Conservation (phyloP, 2,329 filamentous ascomycete species). For the Elsinoe ampelina region DNA sequence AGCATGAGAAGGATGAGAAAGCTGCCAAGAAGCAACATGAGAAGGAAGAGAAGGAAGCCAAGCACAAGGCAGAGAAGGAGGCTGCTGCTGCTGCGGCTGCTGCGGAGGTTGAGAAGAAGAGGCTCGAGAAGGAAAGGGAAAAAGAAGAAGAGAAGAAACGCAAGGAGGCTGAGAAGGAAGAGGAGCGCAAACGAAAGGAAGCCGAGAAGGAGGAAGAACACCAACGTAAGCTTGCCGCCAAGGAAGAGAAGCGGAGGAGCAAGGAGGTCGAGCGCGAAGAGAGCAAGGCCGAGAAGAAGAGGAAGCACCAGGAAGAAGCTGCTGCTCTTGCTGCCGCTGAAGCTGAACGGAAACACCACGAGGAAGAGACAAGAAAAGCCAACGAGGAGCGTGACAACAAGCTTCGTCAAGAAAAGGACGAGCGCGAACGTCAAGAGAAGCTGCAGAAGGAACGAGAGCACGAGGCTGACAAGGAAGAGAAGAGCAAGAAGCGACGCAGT, state of each 20-base stretch:
- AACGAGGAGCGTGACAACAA: constrained; percentile 13
- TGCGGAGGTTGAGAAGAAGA: constrained; percentile 15
- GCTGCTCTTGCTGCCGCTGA: constrained; percentile 26
- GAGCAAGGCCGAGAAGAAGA: constrained; percentile 31
- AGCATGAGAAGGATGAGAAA: constrained; percentile 28
- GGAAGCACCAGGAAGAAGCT: constrained; percentile 40
- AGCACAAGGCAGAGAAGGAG: constrained; percentile 12
- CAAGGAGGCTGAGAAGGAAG: constrained; percentile 25
- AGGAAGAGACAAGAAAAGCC: constrained; percentile 25
- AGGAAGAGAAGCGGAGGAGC: constrained; percentile 40
- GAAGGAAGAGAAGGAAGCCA: constrained; percentile 16
- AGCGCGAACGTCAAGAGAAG: constrained; percentile 6
- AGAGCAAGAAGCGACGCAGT: constrained; percentile 15
- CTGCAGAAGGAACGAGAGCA: constrained; percentile 6
- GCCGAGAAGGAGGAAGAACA: constrained; percentile 19
- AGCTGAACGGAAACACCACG: constrained; percentile 37
- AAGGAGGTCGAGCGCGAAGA: constrained; percentile 42
- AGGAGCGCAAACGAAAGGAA: constrained; percentile 23
- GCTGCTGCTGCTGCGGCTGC: constrained; percentile 27
- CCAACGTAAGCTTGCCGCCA: constrained; percentile 23
- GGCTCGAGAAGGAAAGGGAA: constrained; percentile 23
- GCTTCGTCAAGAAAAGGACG: constrained; percentile 5
- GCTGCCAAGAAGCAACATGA: constrained; percentile 12
- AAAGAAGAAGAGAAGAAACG: constrained; percentile 22
- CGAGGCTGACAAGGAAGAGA: constrained; percentile 13